phyloP scores from a whole-genome alignment of 164 flowering plant genomes.

The Tetracentron sinense region DNA sequence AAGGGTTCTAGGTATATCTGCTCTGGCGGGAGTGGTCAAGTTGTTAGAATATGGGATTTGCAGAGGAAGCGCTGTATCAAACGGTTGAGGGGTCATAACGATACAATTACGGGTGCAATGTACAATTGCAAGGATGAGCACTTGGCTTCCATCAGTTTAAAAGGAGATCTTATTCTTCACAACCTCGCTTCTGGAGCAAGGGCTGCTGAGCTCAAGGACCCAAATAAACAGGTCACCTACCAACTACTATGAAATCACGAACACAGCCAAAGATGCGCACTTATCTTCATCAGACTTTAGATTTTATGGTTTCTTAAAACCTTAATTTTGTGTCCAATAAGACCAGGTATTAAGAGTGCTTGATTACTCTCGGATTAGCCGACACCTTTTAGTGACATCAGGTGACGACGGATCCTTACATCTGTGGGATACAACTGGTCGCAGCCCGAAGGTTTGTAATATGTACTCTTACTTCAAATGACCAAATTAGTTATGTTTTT shows the following conservation, averaged over 20 bases:
- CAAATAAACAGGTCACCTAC: slow-evolving; percentile 83
- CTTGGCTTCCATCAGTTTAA: slow-evolving; percentile 87
- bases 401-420: slow-evolving; percentile 96
- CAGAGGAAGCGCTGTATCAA: slow-evolving; percentile 90
- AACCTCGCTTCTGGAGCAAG: slow-evolving; percentile 84
- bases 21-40: slow-evolving; percentile 89
- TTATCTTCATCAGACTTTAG: too few species aligned
- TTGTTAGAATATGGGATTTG: slow-evolving; percentile 96
- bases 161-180: slow-evolving; percentile 90
- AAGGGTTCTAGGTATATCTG: slow-evolving; percentile 93
- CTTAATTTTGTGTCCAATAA: slow-evolving; percentile 31
- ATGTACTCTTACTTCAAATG: neutral
- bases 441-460: slow-evolving; percentile 72
- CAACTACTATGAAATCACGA: too few species aligned
- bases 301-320: slow-evolving; percentile 2
- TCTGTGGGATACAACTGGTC: slow-evolving; percentile 95
- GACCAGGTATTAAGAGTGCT: slow-evolving; percentile 90
- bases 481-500: neutral
- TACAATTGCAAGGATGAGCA: slow-evolving; percentile 98
- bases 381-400: slow-evolving; percentile 91
- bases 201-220: slow-evolving; percentile 85
- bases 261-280: too few species aligned
- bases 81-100: slow-evolving; percentile 14
- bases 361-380: slow-evolving; percentile 90
- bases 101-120: slow-evolving; percentile 72